Conservation (phyloP, 306 rosid species). For the Prunus mume region DNA sequence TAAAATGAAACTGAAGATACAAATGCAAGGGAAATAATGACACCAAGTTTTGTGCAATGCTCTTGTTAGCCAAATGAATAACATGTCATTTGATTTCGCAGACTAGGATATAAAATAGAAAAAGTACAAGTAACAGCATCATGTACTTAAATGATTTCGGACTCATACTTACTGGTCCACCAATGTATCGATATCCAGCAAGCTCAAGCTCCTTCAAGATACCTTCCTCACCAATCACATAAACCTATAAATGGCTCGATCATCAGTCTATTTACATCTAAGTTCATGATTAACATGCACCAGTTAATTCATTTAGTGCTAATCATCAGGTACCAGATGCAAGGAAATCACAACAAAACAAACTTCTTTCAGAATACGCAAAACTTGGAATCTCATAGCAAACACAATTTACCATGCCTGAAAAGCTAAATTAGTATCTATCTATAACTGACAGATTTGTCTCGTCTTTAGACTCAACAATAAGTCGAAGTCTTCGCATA, state of each 20-base stretch:
- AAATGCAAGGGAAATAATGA: neutral
- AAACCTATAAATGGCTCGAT: conserved; percentile 54
- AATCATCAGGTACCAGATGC: neutral
- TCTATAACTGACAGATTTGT: no score
- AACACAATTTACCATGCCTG: no score
- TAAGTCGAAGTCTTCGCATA: no score
- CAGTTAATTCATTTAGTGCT: neutral
- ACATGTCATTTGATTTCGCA: conserved; percentile 6
- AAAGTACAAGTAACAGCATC: conserved; percentile 5
- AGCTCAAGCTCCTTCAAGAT: conserved; percentile 98
- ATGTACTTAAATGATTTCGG: neutral
- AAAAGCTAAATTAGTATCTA: no score
- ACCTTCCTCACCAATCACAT: conserved; percentile 97
- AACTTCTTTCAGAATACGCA: no score
- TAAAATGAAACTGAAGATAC: neutral
- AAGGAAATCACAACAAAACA: no score
- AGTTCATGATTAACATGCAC: neutral
- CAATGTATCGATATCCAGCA: conserved; percentile 90
- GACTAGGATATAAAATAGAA: conserved; percentile 6
- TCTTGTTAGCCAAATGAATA: neutral
- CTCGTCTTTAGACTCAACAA: no score
- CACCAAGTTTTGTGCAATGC: neutral
- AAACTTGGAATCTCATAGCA: no score
- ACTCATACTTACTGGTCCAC: conserved; percentile 78
- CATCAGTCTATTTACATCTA: conserved; percentile 29